Evolutionary conservation across 176 grass and related monocot genomes (phyloP).

Genomic region (Olyra latifolia): DNA sequence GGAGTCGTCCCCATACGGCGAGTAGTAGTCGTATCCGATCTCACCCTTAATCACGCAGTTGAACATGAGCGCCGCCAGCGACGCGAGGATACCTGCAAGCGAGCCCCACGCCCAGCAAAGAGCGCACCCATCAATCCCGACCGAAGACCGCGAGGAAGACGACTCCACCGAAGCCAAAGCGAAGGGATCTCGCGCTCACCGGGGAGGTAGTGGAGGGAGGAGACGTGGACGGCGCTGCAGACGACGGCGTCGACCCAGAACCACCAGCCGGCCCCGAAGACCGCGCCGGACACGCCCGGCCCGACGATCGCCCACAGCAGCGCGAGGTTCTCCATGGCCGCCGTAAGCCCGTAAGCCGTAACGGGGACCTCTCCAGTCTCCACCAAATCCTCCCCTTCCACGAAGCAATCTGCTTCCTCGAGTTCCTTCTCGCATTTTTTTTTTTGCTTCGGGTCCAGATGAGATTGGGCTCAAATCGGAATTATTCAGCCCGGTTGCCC

Average conservation of each 20-base stretch:
- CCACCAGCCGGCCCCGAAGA: conserved; percentile 96
- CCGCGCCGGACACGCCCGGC: conserved; percentile 76
- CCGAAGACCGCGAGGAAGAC: not conserved
- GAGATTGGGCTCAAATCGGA: not conserved
- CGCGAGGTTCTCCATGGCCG: conserved; percentile 64
- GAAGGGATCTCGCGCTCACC: conserved; percentile 52
- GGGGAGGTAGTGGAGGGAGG: conserved; percentile 94
- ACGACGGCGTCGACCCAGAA: conserved; percentile 98
- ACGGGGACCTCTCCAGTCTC: conserved; percentile 19
- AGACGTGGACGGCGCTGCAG: conserved; percentile 78
- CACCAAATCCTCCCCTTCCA: conserved; percentile 30
- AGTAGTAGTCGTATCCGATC: conserved; percentile 87
- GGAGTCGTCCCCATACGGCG: conserved; percentile 58
- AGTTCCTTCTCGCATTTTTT: conserved; percentile 17
- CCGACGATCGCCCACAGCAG: conserved; percentile 85
- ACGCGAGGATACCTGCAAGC: conserved; percentile 60
- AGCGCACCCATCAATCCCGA: conserved; percentile 2
- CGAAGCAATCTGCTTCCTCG: conserved; percentile 18
- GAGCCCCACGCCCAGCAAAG: not conserved
- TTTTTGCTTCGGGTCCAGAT: not conserved
- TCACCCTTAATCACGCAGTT: conserved; percentile 80
- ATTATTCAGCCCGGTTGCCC: not conserved
- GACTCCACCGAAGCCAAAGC: not conserved
- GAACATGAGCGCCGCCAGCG: conserved; percentile 84
- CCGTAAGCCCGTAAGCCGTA: not conserved